Percentiles rank a stretch among this genome's conserved stretches.
Conservation (phyloP, 441 rosid species). For the Mallotus repandus region DNA sequence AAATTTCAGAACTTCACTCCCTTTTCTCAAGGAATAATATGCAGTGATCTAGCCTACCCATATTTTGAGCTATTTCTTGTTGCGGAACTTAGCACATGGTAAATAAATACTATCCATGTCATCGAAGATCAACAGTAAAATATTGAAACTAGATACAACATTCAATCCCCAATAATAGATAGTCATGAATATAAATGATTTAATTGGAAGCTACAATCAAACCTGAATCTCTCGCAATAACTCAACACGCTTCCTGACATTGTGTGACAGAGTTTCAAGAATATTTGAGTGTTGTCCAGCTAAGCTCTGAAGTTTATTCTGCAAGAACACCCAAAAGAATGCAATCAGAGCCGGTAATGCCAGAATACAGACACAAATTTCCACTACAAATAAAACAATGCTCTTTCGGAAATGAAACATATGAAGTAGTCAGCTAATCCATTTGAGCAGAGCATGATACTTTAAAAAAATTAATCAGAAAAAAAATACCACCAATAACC, state of each 20-base stretch:
- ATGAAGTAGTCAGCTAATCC: neutral
- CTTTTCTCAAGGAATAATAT: neutral
- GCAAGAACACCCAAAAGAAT: conserved; percentile 19
- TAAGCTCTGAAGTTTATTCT: conserved; percentile 75
- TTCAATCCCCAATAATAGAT: neutral
- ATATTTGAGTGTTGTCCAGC: conserved; percentile 71
- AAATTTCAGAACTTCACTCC: neutral
- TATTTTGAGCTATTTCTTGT: neutral
- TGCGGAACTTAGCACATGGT: neutral
- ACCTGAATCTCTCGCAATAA: conserved; percentile 73
- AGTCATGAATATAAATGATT: neutral
- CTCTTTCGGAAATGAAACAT: neutral
- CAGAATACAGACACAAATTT: no score
- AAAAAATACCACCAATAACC: no score
- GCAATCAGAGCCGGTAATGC: neutral
- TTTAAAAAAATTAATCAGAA: no score
- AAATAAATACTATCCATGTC: neutral
- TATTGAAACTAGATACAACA: neutral
- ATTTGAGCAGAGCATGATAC: no score
- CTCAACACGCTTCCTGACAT: conserved; percentile 66
- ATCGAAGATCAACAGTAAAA: neutral
- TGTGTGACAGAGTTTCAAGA: conserved; percentile 48
- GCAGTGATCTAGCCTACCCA: neutral
- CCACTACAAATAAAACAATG: no score
- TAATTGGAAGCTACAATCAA: neutral